A percentile compares a stretch with the other conserved stretches of the same genome.
Evolutionary conservation across 2,329 filamentous ascomycete genomes (phyloP).

Genomic region (Penicillium sp.): DNA sequence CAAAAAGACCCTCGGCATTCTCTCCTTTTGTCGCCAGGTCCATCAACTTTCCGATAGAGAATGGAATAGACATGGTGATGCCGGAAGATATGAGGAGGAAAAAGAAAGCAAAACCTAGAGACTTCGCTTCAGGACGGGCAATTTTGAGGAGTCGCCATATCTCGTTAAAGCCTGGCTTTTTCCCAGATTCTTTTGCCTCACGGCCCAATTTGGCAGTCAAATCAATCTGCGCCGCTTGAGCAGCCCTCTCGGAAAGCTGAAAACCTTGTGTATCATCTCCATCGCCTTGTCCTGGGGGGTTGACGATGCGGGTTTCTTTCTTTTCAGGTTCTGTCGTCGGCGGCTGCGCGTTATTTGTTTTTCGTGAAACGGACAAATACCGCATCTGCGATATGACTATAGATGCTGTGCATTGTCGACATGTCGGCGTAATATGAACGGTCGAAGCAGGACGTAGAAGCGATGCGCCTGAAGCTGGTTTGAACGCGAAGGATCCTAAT

Average conservation of each 20-base stretch:
- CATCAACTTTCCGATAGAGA: constrained; percentile 92
- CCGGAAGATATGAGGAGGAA: constrained; percentile 84
- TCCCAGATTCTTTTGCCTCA: constrained; percentile 55
- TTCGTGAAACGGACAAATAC: constrained; percentile 24
- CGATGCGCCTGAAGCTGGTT: background rate
- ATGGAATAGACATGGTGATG: constrained; percentile 94
- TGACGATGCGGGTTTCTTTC: constrained; percentile 24
- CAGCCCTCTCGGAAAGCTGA: constrained; percentile 74
- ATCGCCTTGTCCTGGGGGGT: constrained; percentile 39
- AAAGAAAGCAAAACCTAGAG: constrained; percentile 73
- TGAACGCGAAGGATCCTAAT: constrained; percentile 16
- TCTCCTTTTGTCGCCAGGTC: constrained; percentile 78
- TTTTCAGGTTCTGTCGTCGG: constrained; percentile 18
- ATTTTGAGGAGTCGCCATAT: constrained; percentile 86
- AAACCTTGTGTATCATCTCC: constrained; percentile 58
- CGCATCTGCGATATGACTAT: constrained; percentile 23
- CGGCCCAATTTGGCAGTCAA: constrained; percentile 82
- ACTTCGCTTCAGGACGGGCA: constrained; percentile 75
- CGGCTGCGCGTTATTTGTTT: constrained; percentile 24
- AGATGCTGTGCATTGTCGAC: background rate
- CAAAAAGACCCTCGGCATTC: constrained; percentile 65
- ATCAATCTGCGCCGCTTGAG: constrained; percentile 83
- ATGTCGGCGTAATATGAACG: background rate
- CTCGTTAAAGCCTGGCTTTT: constrained; percentile 64
- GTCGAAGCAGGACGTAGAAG: constrained; percentile 14